Percentiles rank a stretch among this genome's conserved stretches.
Conservation (phyloP, 2,329 filamentous ascomycete species). For the Penicillium sp. region DNA sequence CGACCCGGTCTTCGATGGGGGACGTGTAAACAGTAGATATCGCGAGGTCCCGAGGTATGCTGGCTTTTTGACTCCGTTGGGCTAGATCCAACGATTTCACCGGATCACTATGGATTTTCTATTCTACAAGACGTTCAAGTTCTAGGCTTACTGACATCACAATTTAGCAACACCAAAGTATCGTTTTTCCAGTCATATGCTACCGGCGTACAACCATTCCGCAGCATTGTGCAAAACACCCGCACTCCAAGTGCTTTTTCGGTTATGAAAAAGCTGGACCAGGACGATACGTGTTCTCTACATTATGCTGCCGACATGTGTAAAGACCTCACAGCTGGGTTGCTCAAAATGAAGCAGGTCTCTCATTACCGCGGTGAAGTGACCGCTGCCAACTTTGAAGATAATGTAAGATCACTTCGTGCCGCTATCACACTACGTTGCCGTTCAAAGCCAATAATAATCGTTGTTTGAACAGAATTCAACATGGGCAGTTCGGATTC, state of each 20-base stretch:
- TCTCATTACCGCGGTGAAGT: slow-evolving; percentile 31
- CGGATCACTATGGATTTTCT: neutral
- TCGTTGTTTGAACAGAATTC: slow-evolving; percentile 21
- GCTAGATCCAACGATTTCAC: neutral
- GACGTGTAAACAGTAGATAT: slow-evolving; percentile 52
- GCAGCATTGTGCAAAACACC: slow-evolving; percentile 46
- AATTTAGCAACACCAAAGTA: slow-evolving; percentile 57
- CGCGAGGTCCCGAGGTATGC: slow-evolving; percentile 55
- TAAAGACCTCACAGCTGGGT: slow-evolving; percentile 42
- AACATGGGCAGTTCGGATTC: slow-evolving; percentile 32
- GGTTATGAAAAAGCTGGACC: slow-evolving; percentile 50
- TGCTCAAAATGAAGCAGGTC: slow-evolving; percentile 35
- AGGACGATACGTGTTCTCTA: slow-evolving; percentile 56
- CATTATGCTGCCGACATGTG: slow-evolving; percentile 56
- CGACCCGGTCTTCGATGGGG: slow-evolving; percentile 54
- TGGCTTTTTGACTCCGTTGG: neutral
- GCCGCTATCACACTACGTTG: neutral
- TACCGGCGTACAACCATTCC: slow-evolving; percentile 51
- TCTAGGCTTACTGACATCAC: neutral
- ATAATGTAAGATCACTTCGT: slow-evolving; percentile 23
- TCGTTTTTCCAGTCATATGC: slow-evolving; percentile 57
- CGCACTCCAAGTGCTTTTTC: slow-evolving; percentile 53
- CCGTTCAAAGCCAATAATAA: neutral
- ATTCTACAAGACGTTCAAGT: neutral
- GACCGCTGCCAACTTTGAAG: slow-evolving; percentile 29